These are phyloP conservation scores for Asterionellopsis glacialis DNA, from an alignment of 108 stramenopile species.

Conservation along the genomic window DNA sequence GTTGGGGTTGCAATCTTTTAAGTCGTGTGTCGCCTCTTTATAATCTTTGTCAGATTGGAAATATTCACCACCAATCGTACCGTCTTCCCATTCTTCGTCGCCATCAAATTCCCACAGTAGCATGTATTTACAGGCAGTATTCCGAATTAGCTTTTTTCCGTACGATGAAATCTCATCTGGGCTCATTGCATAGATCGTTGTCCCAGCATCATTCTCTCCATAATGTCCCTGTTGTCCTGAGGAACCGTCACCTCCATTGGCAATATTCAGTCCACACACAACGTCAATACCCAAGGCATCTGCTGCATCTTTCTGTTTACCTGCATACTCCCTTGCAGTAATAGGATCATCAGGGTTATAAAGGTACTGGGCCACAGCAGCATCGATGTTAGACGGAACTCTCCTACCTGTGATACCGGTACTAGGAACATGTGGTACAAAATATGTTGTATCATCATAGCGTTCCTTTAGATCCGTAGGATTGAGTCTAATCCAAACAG, in stretches of 20 bases:
- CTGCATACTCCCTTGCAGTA: background rate
- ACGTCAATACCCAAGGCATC: background rate
- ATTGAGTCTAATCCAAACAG: background rate
- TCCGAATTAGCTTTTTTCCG: background rate
- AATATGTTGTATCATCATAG: background rate
- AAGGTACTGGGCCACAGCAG: background rate
- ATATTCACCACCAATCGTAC: background rate
- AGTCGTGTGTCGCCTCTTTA: background rate
- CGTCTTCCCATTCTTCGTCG: background rate
- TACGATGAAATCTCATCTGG: background rate
- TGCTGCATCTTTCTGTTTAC: background rate
- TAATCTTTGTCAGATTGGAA: slow-evolving; percentile 2
- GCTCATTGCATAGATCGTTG: slow-evolving; percentile 1
- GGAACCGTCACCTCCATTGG: slow-evolving; percentile 1
- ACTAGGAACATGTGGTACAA: too few relatives aligned
- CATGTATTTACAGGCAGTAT: background rate
- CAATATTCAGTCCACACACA: slow-evolving; percentile 4
- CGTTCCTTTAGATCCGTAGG: background rate
- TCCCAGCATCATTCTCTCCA: background rate
- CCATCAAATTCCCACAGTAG: slow-evolving; percentile 6
- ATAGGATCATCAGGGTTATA: background rate
- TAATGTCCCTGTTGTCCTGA: background rate
- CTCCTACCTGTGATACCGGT: too few relatives aligned
- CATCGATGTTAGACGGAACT: background rate
- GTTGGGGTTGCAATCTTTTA: too few relatives aligned